Conservation (phyloP, 2,329 filamentous ascomycete species). For the Cyphellophora attinorum region DNA sequence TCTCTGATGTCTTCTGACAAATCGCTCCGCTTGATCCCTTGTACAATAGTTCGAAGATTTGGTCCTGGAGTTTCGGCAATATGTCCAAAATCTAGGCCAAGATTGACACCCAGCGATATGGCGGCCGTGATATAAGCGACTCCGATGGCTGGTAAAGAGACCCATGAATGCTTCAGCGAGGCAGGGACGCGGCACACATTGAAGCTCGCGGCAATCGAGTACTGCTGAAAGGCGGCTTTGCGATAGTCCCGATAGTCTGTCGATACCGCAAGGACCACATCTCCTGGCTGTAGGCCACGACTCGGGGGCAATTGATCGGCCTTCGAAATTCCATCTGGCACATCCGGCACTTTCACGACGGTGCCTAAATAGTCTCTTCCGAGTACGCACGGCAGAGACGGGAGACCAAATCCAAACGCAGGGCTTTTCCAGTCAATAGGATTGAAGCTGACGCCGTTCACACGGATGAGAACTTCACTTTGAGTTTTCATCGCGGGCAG, state of each 20-base stretch:
- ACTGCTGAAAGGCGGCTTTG: constrained; percentile 64
- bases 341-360: too few species aligned
- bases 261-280: constrained; percentile 55
- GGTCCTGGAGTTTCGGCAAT: constrained; percentile 47
- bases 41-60: constrained; percentile 46
- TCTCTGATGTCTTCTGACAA: constrained; percentile 53
- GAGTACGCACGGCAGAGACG: constrained; percentile 57
- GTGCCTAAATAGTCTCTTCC: constrained; percentile 59
- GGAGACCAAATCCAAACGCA: constrained; percentile 62
- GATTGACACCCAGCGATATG: constrained; percentile 57
- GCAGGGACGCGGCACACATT: constrained; percentile 55
- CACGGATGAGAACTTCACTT: constrained; percentile 12
- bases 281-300: too few species aligned
- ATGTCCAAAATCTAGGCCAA: constrained; percentile 56
- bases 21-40: constrained; percentile 32
- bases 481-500: too few species aligned
- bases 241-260: constrained; percentile 65
- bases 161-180: constrained; percentile 38
- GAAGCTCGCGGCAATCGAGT: constrained; percentile 54
- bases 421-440: constrained; percentile 68
- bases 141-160: constrained; percentile 54
- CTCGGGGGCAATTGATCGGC: too few species aligned
- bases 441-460: constrained; percentile 53
- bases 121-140: constrained; percentile 64
- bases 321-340: too few species aligned